Conservation (phyloP, 306 rosid genomes). For the Medicago arabica region DNA sequence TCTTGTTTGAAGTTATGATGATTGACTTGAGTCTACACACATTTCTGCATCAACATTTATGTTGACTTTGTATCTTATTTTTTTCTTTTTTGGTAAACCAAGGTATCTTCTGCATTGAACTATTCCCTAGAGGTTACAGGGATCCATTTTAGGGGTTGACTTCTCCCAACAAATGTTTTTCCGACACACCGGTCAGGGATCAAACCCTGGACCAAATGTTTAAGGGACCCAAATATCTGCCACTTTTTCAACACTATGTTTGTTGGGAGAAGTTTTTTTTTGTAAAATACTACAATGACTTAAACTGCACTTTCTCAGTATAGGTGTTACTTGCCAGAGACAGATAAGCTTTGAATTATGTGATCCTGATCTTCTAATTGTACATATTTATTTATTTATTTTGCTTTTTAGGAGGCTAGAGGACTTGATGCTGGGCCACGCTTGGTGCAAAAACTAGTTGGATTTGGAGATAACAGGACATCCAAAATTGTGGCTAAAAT, state of each 20-base stretch:
- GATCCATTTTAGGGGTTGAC: no score
- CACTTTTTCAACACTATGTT: no score
- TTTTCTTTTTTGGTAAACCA: no score
- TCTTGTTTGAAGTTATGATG: conserved; percentile 26
- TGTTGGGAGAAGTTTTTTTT: background rate
- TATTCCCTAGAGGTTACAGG: no score
- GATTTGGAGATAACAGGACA: conserved; percentile 85
- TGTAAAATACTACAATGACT: background rate
- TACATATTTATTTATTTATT: conserved; percentile 25
- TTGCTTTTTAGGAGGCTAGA: conserved; percentile 80
- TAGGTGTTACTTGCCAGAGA: background rate
- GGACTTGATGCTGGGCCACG: conserved; percentile 99
- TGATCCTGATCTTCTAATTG: conserved; percentile 32
- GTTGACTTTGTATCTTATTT: background rate
- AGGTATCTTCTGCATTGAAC: no score
- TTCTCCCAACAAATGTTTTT: no score
- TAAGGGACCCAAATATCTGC: no score
- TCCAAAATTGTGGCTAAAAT: conserved; percentile 84
- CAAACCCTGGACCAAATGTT: no score
- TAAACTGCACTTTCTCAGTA: background rate
- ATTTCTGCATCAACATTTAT: conserved; percentile 4
- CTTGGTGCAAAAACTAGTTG: conserved; percentile 77
- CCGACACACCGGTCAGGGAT: no score
- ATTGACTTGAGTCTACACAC: background rate
- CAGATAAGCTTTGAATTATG: conserved; percentile 11